A percentile compares a stretch with the other conserved stretches of the same genome.
These are phyloP conservation scores for Coemansia sp. DNA, from an alignment of 192 early-diverging fungal genomes.

Conservation along the genomic window DNA sequence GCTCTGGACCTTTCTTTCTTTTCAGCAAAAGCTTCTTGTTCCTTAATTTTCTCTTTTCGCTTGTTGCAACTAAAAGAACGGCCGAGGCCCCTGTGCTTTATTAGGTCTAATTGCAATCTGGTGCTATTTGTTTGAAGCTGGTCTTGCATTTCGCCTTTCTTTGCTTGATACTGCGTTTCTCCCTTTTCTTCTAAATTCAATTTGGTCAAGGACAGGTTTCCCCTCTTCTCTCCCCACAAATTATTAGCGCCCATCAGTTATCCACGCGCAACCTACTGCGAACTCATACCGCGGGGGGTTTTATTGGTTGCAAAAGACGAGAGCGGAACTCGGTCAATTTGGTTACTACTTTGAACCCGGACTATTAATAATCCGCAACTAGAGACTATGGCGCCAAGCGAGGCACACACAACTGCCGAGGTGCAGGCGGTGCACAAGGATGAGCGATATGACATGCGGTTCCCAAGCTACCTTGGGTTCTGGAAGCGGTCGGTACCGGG, in stretches of 20 bases:
- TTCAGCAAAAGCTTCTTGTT: neutral
- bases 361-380: neutral
- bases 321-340: neutral
- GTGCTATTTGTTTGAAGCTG: neutral
- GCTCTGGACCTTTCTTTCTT: neutral
- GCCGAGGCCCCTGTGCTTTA: neutral
- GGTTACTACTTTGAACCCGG: neutral
- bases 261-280: neutral
- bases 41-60: neutral
- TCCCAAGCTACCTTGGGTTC: conserved; percentile 76
- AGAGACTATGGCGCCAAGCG: conserved; percentile 35
- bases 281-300: neutral
- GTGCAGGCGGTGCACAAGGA: conserved; percentile 45
- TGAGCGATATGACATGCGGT: conserved; percentile 62
- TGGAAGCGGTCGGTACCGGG: conserved; percentile 80
- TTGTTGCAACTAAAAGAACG: neutral
- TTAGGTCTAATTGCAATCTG: neutral
- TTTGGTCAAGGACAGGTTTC: neutral
- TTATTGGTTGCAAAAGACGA: neutral
- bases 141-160: no score
- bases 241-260: neutral
- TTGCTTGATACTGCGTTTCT: neutral
- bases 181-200: neutral
- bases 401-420: conserved; percentile 23
- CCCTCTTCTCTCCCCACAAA: neutral